phyloP scores from a whole-genome alignment of 1,284 basidiomycete genomes.

The Cryptococcus sp. region DNA sequence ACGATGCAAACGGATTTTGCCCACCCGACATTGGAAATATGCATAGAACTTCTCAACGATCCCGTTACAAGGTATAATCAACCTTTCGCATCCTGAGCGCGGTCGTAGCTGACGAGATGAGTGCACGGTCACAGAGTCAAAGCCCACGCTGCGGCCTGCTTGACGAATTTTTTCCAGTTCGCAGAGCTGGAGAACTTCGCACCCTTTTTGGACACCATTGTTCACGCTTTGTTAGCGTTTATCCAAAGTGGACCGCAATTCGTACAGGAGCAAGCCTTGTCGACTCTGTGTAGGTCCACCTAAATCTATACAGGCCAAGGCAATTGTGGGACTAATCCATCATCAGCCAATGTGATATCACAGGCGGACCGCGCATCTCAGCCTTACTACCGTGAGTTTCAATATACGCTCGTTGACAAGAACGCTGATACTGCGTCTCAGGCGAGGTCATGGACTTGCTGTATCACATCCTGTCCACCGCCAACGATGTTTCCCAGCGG shows the following conservation, averaged over 20 bases:
- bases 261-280: constrained; percentile 80
- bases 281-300: constrained; percentile 56
- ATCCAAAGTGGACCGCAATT: constrained; percentile 59
- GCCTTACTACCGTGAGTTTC: constrained; percentile 38
- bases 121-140: constrained; percentile 65
- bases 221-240: constrained; percentile 68
- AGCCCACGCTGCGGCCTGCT: constrained; percentile 75
- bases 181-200: constrained; percentile 69
- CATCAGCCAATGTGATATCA: constrained; percentile 79
- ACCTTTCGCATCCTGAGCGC: neutral
- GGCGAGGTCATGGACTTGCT: constrained; percentile 37
- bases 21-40: constrained; percentile 58
- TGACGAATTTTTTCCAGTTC: constrained; percentile 87
- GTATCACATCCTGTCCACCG: constrained; percentile 64
- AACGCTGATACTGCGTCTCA: constrained; percentile 3
- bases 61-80: constrained; percentile 66
- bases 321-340: neutral
- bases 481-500: constrained; percentile 65
- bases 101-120: neutral
- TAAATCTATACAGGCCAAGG: neutral
- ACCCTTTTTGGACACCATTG: constrained; percentile 74
- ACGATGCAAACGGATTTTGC: constrained; percentile 33
- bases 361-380: constrained; percentile 61
- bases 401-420: neutral
- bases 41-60: constrained; percentile 73